Conservation (phyloP, 208 protist genomes). For the Trypanosoma mega region DNA sequence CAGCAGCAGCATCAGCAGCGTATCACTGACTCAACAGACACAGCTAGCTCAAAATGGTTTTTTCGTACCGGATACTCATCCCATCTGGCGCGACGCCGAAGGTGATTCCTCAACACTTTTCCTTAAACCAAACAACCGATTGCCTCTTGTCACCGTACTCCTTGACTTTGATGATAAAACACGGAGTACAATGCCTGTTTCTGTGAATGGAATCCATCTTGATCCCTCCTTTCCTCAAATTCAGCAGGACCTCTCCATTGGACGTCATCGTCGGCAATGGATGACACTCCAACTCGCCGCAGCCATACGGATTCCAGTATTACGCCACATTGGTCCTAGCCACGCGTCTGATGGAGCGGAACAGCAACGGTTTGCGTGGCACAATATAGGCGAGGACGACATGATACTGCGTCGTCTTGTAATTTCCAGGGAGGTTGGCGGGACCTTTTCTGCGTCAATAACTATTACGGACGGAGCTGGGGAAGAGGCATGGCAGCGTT, state of each 20-base stretch:
- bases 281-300: slow-evolving; percentile 2
- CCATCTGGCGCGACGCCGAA: background rate
- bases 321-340: background rate
- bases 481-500: background rate
- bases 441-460: slow-evolving; percentile 11
- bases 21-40: slow-evolving; percentile 1
- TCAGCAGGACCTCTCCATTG: slow-evolving; percentile 5
- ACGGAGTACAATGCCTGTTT: background rate
- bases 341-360: background rate
- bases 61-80: slow-evolving; percentile 1
- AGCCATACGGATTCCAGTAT: slow-evolving; percentile 10
- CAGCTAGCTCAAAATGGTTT: slow-evolving; percentile 26
- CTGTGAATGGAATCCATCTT: slow-evolving; percentile 12
- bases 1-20: slow-evolving; percentile 10
- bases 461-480: slow-evolving; percentile 3
- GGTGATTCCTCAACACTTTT: background rate
- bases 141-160: slow-evolving; percentile 6
- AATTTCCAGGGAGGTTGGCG: slow-evolving; percentile 15
- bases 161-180: background rate
- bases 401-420: slow-evolving; percentile 9
- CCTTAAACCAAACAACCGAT: slow-evolving; percentile 8
- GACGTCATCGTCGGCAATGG: background rate
- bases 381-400: slow-evolving; percentile 11
- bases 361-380: slow-evolving; percentile 6
- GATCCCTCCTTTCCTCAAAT: slow-evolving; percentile 19